Base-by-base conservation (phyloP, 2,329 filamentous ascomycete genomes). In the Pseudogymnoascus verrucosus region DNA sequence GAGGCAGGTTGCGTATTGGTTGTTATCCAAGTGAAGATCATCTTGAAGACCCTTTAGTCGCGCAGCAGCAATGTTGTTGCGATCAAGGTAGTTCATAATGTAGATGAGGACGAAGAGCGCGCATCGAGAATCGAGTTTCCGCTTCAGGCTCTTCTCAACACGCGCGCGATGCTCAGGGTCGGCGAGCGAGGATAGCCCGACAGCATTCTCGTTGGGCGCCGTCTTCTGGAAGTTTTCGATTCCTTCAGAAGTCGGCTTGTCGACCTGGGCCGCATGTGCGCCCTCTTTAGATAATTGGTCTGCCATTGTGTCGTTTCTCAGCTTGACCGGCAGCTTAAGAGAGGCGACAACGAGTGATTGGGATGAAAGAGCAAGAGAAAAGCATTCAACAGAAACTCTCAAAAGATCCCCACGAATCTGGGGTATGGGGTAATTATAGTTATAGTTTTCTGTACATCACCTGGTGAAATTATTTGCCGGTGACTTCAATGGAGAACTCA, bases 11-110 rank as follows among this genome's bases (percentile, higher is more conserved):
- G 85, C 81, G 71, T 89, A 89, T 71, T 90, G 77, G 2, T 79
- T 80, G 68, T 83, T 76, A 42, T 74, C 74, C 65, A 89, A 77
- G 1, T 77, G 72, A 21, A 89, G 75, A 61, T 89, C 87, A 7
- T 78, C 77, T 64, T 88, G 82, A 19, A 90, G 76, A 5, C 87
- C 86, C 70, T 85, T 84, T 62, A 90, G 78, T 21, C 84, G 80
- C 1, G 88, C 88, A 0, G 86, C 81, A 1, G 86, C 86, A 66
- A 89, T 88, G 73, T 89, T 88, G 72, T 88, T 88, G 37, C 85
- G 78, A 69, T 88, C 85, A 31, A 86, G 78, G 73, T 90, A 91
- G 75, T 91, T 91, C 75, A 89, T 80, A 72, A 91, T 89, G 71
- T 91, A 91, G 77, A 91, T 89, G 67, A 91, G 73, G 59, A 91